These are phyloP conservation scores for Luffa aegyptiaca DNA, from an alignment of 306 rosid species.

Conservation along the genomic window DNA sequence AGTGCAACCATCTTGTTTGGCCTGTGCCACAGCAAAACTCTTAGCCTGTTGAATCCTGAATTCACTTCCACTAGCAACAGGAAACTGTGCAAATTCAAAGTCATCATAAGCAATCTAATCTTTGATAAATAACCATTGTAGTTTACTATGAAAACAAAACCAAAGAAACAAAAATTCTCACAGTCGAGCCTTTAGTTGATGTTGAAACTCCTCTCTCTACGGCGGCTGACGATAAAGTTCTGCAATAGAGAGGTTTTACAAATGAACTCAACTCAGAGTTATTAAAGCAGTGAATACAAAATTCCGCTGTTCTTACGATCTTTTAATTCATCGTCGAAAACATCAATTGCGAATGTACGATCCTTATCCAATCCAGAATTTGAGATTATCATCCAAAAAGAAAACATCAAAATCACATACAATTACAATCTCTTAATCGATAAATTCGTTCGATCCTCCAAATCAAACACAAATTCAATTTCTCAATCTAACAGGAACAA, in stretches of 20 bases:
- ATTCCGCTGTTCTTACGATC: neutral
- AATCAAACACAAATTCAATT: neutral
- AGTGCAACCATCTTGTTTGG: slow-evolving; percentile 47
- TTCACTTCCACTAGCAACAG: slow-evolving; percentile 11
- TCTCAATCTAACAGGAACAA: neutral
- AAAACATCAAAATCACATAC: neutral
- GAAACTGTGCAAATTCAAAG: slow-evolving; percentile 18
- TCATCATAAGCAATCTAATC: neutral
- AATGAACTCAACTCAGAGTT: neutral
- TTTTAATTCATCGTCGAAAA: neutral
- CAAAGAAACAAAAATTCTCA: neutral
- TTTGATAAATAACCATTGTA: neutral
- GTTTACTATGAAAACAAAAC: neutral
- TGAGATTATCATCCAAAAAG: neutral
- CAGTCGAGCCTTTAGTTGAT: neutral
- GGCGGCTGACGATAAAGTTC: neutral
- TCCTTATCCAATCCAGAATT: neutral
- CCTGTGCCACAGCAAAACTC: slow-evolving; percentile 35
- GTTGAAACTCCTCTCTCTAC: neutral
- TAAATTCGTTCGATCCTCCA: neutral
- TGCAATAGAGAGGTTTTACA: neutral
- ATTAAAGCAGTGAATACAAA: neutral
- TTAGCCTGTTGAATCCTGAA: slow-evolving; percentile 35
- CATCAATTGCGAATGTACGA: neutral
- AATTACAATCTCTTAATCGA: neutral